Conservation (phyloP, 495 filamentous ascomycete genomes). For the Aspergillus mulundensis region DNA sequence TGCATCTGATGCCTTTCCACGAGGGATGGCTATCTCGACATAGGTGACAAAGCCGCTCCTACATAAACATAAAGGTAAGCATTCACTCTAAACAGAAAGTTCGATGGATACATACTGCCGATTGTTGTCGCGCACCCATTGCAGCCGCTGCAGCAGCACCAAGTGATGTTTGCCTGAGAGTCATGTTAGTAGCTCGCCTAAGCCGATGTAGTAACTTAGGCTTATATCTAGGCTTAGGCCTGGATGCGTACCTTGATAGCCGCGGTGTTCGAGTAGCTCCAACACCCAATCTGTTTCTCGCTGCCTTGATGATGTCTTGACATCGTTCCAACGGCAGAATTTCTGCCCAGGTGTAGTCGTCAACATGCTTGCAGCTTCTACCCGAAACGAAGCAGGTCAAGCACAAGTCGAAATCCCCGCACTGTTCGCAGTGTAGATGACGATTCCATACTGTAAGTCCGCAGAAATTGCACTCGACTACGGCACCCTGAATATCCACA, state of each 20-base stretch:
- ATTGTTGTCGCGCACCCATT: conserved; percentile 12
- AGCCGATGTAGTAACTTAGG: no score
- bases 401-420: conserved; percentile 23
- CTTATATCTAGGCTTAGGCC: not conserved
- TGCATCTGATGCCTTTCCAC: conserved; percentile 18
- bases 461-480: conserved; percentile 25
- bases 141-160: conserved; percentile 13
- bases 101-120: conserved; percentile 11
- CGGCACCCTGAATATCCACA: conserved; percentile 20
- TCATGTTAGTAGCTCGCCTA: not conserved
- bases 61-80: not conserved
- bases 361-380: conserved; percentile 21
- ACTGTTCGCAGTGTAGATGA: conserved; percentile 22
- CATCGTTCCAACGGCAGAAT: conserved; percentile 12
- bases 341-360: conserved; percentile 20
- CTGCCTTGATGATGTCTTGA: conserved; percentile 1
- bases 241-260: conserved; percentile 1
- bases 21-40: conserved; percentile 19
- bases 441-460: conserved; percentile 24
- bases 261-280: not conserved
- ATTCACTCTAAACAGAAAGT: no score
- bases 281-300: not conserved
- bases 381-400: conserved; percentile 21
- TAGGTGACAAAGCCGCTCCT: conserved; percentile 22
- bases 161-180: conserved; percentile 14